Evolutionary conservation across 352 stramenopile species (phyloP).

Genomic region (Phytophthora hybrid): DNA sequence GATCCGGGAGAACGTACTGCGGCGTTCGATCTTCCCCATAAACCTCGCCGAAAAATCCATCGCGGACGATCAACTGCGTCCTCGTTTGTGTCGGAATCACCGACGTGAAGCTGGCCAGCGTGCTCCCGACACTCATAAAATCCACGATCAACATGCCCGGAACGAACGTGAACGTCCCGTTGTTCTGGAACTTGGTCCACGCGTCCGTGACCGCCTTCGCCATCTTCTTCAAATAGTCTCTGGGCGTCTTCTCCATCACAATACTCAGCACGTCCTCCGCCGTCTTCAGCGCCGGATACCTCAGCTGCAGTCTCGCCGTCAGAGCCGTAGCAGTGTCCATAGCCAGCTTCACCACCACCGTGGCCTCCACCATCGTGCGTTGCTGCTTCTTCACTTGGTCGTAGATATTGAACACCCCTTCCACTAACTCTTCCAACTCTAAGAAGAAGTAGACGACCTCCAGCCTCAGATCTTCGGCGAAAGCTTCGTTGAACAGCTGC

Average conservation of each 20-base stretch:
- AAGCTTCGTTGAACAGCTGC: slow-evolving; percentile 24
- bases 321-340: slow-evolving; percentile 18
- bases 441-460: slow-evolving; percentile 33
- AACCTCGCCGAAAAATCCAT: slow-evolving; percentile 25
- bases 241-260: slow-evolving; percentile 10
- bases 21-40: slow-evolving; percentile 25
- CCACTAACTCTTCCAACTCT: slow-evolving; percentile 28
- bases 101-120: slow-evolving; percentile 24
- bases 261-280: slow-evolving; percentile 22
- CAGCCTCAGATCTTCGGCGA: slow-evolving; percentile 26
- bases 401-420: slow-evolving; percentile 27
- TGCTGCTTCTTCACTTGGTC: slow-evolving; percentile 31
- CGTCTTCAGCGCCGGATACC: slow-evolving; percentile 22
- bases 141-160: slow-evolving; percentile 26
- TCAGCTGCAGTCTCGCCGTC: slow-evolving; percentile 25
- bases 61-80: slow-evolving; percentile 1
- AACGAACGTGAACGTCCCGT: slow-evolving; percentile 17
- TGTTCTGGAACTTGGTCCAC: slow-evolving; percentile 4
- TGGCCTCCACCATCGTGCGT: slow-evolving; percentile 39
- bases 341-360: slow-evolving; percentile 30
- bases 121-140: slow-evolving; percentile 15
- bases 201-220: background rate
- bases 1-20: slow-evolving; percentile 25
- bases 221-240: background rate
- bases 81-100: slow-evolving; percentile 6